phyloP scores from a whole-genome alignment of 1,284 basidiomycete genomes.

The Hymenochaete sp. region DNA sequence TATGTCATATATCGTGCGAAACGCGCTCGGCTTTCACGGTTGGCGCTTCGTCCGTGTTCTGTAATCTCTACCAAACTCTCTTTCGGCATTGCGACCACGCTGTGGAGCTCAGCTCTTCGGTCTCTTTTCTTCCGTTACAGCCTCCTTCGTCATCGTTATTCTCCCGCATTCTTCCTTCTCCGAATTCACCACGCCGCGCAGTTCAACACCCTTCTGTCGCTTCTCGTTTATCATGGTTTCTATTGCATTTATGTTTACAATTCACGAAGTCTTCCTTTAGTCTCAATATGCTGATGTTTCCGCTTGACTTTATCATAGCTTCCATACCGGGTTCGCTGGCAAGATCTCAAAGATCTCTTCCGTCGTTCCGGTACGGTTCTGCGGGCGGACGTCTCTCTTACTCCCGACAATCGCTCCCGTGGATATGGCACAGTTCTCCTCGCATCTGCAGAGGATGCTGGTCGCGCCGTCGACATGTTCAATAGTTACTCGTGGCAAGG shows the following conservation, averaged over 20 bases:
- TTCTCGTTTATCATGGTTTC: too few species aligned
- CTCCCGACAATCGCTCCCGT: constrained; percentile 84
- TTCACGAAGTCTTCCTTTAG: constrained; percentile 4
- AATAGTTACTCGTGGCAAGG: constrained; percentile 91
- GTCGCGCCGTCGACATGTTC: constrained; percentile 82
- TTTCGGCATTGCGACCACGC: too few species aligned
- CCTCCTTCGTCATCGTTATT: too few species aligned
- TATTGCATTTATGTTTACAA: constrained; percentile 4
- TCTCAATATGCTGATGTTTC: constrained; percentile 2
- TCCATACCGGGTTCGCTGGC: constrained; percentile 90
- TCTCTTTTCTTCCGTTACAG: too few species aligned
- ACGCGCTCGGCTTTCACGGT: too few species aligned
- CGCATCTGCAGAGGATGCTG: constrained; percentile 86
- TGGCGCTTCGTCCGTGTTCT: too few species aligned
- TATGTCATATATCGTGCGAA: too few species aligned
- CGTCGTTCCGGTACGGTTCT: constrained; percentile 91
- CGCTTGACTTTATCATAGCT: constrained; percentile 41
- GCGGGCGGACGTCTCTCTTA: constrained; percentile 87
- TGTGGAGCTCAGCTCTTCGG: too few species aligned
- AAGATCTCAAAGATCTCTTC: constrained; percentile 97
- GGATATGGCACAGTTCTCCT: constrained; percentile 93
- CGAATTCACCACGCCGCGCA: too few species aligned
- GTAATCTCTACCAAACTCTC: too few species aligned
- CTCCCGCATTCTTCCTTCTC: too few species aligned
- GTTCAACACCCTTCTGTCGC: too few species aligned